Evolutionary conservation across 2,329 filamentous ascomycete species (phyloP).

Genomic region (Plectosphaerella plurivora): DNA sequence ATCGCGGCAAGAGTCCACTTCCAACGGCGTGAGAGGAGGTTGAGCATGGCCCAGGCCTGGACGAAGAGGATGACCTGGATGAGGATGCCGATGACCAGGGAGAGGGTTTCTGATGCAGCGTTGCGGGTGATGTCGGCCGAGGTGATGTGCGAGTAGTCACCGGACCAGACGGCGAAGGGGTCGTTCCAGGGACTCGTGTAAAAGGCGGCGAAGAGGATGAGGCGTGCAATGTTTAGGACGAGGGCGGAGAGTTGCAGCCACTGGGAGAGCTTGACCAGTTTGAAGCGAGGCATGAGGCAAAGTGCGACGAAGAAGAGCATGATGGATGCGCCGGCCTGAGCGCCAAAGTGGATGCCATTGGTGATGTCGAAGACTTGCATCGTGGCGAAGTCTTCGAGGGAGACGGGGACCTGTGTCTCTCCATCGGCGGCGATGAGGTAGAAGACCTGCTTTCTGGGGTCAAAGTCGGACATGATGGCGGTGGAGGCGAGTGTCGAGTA

Average conservation of each 20-base stretch:
- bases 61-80: constrained; percentile 43
- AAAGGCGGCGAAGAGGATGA: constrained; percentile 51
- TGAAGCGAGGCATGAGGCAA: constrained; percentile 60
- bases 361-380: constrained; percentile 23
- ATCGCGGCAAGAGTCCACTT: constrained; percentile 22
- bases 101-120: constrained; percentile 34
- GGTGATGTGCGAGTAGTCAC: constrained; percentile 48
- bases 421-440: constrained; percentile 27
- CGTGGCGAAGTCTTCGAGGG: constrained; percentile 3
- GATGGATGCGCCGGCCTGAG: constrained; percentile 65
- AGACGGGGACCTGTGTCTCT: constrained; percentile 21
- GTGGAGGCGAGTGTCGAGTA: neutral
- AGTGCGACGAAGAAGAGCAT: constrained; percentile 63
- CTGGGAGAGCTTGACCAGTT: constrained; percentile 61
- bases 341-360: constrained; percentile 57
- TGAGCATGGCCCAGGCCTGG: constrained; percentile 49
- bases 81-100: constrained; percentile 37
- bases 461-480: constrained; percentile 16
- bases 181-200: constrained; percentile 57
- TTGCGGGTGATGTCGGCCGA: constrained; percentile 26
- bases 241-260: constrained; percentile 61
- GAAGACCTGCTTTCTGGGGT: constrained; percentile 30
- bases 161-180: constrained; percentile 55
- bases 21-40: constrained; percentile 36
- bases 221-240: constrained; percentile 54